Evolutionary conservation across 1,284 basidiomycete genomes (phyloP).

Genomic region (Anthracocystis panici-leucophaei): DNA sequence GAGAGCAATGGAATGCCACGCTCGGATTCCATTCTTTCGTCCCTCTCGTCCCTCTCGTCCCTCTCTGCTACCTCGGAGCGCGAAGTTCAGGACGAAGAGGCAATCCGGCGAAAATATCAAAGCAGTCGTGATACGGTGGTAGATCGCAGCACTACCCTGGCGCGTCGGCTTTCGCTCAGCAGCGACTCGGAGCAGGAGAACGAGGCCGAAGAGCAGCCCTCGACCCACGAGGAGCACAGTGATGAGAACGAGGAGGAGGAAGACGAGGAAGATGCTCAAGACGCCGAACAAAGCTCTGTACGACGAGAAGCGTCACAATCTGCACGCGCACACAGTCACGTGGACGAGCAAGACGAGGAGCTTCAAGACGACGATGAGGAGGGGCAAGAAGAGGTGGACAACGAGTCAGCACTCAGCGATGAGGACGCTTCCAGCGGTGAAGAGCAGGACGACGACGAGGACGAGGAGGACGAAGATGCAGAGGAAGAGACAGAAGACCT

Average conservation of each 20-base stretch:
- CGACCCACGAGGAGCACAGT: background rate
- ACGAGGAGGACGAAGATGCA: background rate
- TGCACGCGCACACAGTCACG: slow-evolving; percentile 2
- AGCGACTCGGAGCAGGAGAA: slow-evolving; percentile 25
- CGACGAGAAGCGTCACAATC: slow-evolving; percentile 10
- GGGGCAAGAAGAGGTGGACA: slow-evolving; percentile 9
- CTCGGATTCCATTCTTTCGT: slow-evolving; percentile 12
- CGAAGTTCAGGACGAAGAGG: slow-evolving; percentile 14
- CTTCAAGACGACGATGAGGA: slow-evolving; percentile 5
- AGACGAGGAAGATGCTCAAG: slow-evolving; percentile 2
- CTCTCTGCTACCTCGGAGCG: background rate
- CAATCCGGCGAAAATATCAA: slow-evolving; percentile 10
- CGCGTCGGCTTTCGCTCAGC: slow-evolving; percentile 22
- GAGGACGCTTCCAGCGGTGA: slow-evolving; percentile 5
- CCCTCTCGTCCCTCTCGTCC: slow-evolving; percentile 8
- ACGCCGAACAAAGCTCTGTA: slow-evolving; percentile 10
- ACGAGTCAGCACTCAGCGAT: slow-evolving; percentile 4
- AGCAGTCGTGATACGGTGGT: slow-evolving; percentile 3
- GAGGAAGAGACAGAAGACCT: background rate
- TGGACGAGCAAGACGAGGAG: slow-evolving; percentile 11
- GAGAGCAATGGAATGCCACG: slow-evolving; percentile 3
- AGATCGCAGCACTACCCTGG: slow-evolving; percentile 5
- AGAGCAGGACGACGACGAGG: slow-evolving; percentile 4
- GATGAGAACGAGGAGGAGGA: background rate
- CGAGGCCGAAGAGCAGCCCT: slow-evolving; percentile 4